These are phyloP conservation scores for Inga leiocalycina DNA, from an alignment of 306 rosid genomes.

Conservation along the genomic window DNA sequence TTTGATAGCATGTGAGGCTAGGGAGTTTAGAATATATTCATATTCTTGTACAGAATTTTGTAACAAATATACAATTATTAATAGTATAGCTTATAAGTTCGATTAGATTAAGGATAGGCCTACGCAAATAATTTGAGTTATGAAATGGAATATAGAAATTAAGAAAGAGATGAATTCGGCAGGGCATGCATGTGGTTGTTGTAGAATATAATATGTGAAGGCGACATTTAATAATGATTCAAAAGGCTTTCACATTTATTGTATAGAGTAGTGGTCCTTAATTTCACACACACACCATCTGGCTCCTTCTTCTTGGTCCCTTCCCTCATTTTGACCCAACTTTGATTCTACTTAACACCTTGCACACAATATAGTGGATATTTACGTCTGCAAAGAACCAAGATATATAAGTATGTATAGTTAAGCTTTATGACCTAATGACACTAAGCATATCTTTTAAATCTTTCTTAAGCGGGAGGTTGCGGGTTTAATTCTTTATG, in stretches of 20 bases:
- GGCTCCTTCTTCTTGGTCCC: too few species aligned
- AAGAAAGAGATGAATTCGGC: not conserved
- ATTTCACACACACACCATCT: too few species aligned
- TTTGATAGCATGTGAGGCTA: not conserved
- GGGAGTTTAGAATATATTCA: not conserved
- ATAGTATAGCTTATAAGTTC: not conserved
- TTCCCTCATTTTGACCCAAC: not conserved
- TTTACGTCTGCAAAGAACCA: too few species aligned
- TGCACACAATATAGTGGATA: too few species aligned
- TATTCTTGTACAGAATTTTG: not conserved
- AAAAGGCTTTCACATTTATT: not conserved
- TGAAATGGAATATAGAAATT: not conserved
- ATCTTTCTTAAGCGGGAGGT: too few species aligned
- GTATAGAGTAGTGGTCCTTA: not conserved
- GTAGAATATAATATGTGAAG: not conserved
- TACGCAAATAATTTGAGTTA: not conserved
- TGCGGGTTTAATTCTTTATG: too few species aligned
- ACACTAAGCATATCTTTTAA: too few species aligned
- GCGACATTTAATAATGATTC: not conserved
- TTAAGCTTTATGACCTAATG: too few species aligned
- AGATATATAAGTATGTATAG: too few species aligned
- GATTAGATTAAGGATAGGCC: not conserved
- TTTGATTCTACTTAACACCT: too few species aligned
- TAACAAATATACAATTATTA: too few species aligned
- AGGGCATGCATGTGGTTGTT: constrained; percentile 36